phyloP scores from a whole-genome alignment of 495 filamentous ascomycete genomes.

The Aspergillus baeticus region DNA sequence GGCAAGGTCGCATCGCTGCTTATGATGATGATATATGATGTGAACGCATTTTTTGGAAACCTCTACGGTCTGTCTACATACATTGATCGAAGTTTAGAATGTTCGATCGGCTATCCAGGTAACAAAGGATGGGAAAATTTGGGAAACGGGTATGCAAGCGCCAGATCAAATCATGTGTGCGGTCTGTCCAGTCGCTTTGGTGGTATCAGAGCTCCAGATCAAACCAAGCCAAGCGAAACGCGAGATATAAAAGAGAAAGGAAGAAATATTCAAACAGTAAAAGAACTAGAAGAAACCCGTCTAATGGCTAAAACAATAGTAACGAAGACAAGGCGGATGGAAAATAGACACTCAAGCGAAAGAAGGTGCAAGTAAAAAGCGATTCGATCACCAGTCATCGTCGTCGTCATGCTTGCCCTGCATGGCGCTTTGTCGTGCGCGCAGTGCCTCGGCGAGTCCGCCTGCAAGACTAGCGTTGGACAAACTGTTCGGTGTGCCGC shows the following conservation, averaged over 20 bases:
- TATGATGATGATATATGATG: not conserved
- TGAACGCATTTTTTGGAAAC: not conserved
- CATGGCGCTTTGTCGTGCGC: constrained; percentile 71
- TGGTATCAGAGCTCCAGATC: not conserved
- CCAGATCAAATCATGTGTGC: not conserved
- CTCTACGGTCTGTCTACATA: not conserved
- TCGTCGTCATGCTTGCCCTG: constrained; percentile 65
- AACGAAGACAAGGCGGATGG: constrained; percentile 3
- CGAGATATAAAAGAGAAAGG: not conserved
- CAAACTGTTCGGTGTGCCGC: constrained; percentile 67
- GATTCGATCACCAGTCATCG: constrained; percentile 57
- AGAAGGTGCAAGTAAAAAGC: constrained; percentile 25
- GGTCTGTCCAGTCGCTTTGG: not conserved
- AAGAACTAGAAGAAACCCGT: constrained; percentile 10
- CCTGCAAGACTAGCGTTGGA: constrained; percentile 72
- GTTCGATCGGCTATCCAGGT: not conserved
- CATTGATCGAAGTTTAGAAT: not conserved
- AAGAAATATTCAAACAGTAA: not conserved
- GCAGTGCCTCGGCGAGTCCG: constrained; percentile 78
- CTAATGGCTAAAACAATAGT: constrained; percentile 12
- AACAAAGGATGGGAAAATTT: not conserved
- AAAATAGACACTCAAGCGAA: constrained; percentile 25
- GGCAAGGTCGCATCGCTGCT: no score
- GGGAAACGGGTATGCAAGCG: not conserved
- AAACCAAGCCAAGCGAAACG: not conserved